Evolutionary conservation across 768 basidiomycete genomes (phyloP).

Genomic region (Baorangia bicolor): DNA sequence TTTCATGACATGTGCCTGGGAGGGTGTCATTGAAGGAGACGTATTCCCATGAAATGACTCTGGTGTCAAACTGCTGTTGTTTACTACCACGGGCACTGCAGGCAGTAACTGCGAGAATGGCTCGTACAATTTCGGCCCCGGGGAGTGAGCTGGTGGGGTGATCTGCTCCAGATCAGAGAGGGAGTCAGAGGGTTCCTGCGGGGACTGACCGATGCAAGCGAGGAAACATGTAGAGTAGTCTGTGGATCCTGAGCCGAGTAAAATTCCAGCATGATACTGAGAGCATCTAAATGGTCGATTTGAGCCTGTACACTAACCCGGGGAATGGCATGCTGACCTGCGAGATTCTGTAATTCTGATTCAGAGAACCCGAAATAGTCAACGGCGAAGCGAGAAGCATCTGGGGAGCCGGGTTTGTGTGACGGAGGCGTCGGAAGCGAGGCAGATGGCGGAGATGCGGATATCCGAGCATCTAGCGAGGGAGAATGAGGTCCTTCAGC

Average conservation of each 20-base stretch:
- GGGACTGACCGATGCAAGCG: conserved; percentile 50
- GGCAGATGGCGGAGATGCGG: conserved; percentile 66
- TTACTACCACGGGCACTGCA: conserved; percentile 25
- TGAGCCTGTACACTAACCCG: not conserved
- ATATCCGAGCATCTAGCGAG: conserved; percentile 73
- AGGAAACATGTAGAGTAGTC: conserved; percentile 48
- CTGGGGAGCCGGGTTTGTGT: conserved; percentile 70
- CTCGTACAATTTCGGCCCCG: conserved; percentile 40
- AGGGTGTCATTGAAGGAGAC: conserved; percentile 43
- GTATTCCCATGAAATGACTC: conserved; percentile 60
- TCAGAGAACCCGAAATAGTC: conserved; percentile 66
- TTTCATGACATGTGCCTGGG: conserved; percentile 16
- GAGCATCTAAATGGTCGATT: conserved; percentile 46
- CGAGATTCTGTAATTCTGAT: conserved; percentile 53
- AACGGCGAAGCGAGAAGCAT: conserved; percentile 63
- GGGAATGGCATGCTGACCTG: conserved; percentile 45
- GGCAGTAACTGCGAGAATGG: conserved; percentile 37
- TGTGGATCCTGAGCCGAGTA: conserved; percentile 62
- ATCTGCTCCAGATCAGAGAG: conserved; percentile 38
- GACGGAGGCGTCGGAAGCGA: conserved; percentile 82
- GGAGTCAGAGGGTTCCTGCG: not conserved
- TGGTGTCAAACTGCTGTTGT: conserved; percentile 47
- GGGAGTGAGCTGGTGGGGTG: conserved; percentile 43
- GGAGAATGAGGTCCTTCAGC: conserved; percentile 71
- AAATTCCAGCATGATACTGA: conserved; percentile 69